Percentiles rank a stretch among this genome's conserved stretches.
phyloP scores from a whole-genome alignment of 805 yeast species.

The Saccharomycopsis synnaedendra region DNA sequence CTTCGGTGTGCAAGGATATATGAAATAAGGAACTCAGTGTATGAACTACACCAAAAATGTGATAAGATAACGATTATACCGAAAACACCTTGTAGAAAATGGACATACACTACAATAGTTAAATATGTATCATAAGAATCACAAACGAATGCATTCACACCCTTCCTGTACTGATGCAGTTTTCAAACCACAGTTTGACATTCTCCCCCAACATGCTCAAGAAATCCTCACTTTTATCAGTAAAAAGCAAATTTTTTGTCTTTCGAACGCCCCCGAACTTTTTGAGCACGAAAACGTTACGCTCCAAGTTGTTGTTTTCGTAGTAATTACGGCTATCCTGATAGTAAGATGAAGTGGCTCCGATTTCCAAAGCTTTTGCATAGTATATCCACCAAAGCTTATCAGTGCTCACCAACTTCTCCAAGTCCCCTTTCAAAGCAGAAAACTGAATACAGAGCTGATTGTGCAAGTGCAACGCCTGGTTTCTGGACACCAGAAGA shows the following conservation, averaged over 20 bases:
- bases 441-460: slow-evolving; percentile 7
- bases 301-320: slow-evolving; percentile 1
- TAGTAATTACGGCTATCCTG: background rate
- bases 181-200: slow-evolving; percentile 12
- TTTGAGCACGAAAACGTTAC: slow-evolving; percentile 10
- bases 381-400: slow-evolving; percentile 17
- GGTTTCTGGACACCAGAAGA: slow-evolving; percentile 11
- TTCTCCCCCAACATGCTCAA: slow-evolving; percentile 15
- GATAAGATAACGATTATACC: too few species aligned
- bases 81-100: too few species aligned
- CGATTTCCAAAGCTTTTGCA: background rate
- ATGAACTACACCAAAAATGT: too few species aligned
- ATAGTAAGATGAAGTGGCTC: background rate
- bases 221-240: slow-evolving; percentile 13
- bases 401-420: slow-evolving; percentile 14
- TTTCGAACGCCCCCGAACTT: slow-evolving; percentile 7
- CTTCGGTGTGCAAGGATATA: too few species aligned
- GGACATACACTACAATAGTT: too few species aligned
- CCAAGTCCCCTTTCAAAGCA: background rate
- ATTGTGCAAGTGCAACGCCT: slow-evolving; percentile 10
- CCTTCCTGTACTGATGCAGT: slow-evolving; percentile 8
- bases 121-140: too few species aligned
- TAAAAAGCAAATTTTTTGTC: slow-evolving; percentile 9
- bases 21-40: too few species aligned
- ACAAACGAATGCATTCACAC: background rate